Evolutionary conservation across 2,329 filamentous ascomycete genomes (phyloP).

Genomic region (Thelonectria blattea): DNA sequence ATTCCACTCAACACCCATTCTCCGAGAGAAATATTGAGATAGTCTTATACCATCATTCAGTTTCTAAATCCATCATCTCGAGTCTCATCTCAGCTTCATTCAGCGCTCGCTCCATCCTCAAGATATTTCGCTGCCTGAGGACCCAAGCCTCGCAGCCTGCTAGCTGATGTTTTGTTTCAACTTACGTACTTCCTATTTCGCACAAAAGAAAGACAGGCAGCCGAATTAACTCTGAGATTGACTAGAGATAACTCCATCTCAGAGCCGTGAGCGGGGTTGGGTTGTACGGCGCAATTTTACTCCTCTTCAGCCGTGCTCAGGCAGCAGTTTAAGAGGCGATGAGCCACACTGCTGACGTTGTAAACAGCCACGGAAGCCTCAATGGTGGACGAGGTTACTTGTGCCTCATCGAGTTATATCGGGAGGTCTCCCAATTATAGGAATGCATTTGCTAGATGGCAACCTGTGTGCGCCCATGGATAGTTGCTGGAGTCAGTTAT

Average conservation of each 20-base stretch:
- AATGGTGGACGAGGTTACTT: too few relatives aligned
- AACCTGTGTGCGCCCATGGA: too few relatives aligned
- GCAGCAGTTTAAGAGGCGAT: conserved; percentile 6
- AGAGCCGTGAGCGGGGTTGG: background rate
- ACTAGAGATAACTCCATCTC: background rate
- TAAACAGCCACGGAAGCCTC: background rate
- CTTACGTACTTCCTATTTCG: background rate
- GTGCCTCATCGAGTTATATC: too few relatives aligned
- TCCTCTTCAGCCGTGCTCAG: background rate
- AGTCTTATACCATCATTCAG: background rate
- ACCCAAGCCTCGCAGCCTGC: background rate
- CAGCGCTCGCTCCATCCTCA: background rate
- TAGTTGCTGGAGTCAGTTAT: too few relatives aligned
- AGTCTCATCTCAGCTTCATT: too few relatives aligned
- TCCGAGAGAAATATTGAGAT: background rate
- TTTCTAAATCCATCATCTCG: too few relatives aligned
- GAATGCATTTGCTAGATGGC: too few relatives aligned
- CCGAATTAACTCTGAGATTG: background rate
- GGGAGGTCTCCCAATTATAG: too few relatives aligned
- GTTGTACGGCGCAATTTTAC: background rate
- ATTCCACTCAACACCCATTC: background rate
- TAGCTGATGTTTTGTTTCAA: background rate
- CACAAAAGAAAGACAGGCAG: background rate
- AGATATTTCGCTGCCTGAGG: conserved; percentile 4
- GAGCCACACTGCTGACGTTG: background rate